Base-by-base conservation (phyloP, 2,329 filamentous ascomycete genomes). In the Byssochlamys sp. region DNA sequence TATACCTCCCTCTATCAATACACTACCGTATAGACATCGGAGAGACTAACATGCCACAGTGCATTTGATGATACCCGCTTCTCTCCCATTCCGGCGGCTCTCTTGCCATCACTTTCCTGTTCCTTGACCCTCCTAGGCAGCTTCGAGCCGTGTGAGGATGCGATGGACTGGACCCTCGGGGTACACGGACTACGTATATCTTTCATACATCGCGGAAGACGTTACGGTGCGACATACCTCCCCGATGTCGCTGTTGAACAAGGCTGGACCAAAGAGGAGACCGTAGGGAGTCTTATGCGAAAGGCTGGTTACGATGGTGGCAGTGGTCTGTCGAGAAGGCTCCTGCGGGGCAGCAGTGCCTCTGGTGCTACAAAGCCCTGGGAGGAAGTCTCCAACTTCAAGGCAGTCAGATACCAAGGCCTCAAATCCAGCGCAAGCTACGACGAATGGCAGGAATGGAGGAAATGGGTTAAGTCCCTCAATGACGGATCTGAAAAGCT, bases 241-340 rank as follows among this genome's bases (percentile, higher is more conserved):
- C 94, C 94, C 0, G 90, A 96, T 69, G 91, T 99, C 4, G 88
- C 92, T 9, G 78, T 82, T 1, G 94, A 99, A 78, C 94, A 97
- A 71, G 91, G 90, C 14, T 99, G 94, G 94, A 89, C 83, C 10
- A 91, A 94, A 73, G 91, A 97, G 70, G 90, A 97, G 79, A 89
- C 92, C 0, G 73, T 99, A 2, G 81, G 91, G 56, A 95, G 89
- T 73, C 76, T 97, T 69, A 94, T 96, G 87, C 82, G 90, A 59
- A 99, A 99, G 80, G 91, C 91, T 0, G 94, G 94, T 1, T 99
- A 91, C 91, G 81, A 81, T 58, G 91, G 90, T 0, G 73, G 75
- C 51, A 76, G 66, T 4, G 68, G 70, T 52, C 62, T 71, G 48
- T 66, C 72, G 9, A 69, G 72, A 57, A 66, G 73, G 54, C 63